Percentiles rank a stretch among this genome's conserved stretches.
These are phyloP conservation scores for Orobanche coerulescens DNA, from an alignment of 257 asterid species.

Conservation along the genomic window DNA sequence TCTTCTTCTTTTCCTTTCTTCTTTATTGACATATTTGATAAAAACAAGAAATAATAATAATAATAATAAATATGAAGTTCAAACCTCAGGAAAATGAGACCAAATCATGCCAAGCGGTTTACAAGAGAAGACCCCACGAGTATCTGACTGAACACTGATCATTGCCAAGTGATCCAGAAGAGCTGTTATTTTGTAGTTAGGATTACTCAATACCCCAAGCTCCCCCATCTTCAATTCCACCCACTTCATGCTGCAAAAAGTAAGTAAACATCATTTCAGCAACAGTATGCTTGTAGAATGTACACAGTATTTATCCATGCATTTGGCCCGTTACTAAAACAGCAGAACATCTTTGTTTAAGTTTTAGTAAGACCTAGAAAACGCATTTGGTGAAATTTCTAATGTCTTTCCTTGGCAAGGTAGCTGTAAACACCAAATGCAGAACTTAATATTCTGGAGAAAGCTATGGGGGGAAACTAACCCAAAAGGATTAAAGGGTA, in stretches of 20 bases:
- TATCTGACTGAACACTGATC: constrained; percentile 85
- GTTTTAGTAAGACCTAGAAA: no score
- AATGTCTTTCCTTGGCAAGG: no score
- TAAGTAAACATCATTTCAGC: constrained; percentile 16
- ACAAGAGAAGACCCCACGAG: constrained; percentile 77
- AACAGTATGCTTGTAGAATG: not conserved
- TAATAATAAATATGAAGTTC: not conserved
- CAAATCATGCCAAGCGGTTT: constrained; percentile 93
- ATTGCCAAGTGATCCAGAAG: constrained; percentile 82
- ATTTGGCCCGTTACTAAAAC: no score
- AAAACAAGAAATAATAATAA: not conserved
- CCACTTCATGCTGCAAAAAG: constrained; percentile 83
- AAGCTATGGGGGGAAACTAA: no score
- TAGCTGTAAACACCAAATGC: no score
- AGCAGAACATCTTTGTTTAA: no score
- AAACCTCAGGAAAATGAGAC: constrained; percentile 84
- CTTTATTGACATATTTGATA: no score
- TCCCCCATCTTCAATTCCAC: constrained; percentile 86
- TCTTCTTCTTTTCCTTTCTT: no score
- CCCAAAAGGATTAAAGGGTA: no score
- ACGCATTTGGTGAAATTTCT: no score
- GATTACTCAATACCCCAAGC: constrained; percentile 81
- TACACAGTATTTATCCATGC: not conserved
- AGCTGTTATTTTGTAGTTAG: constrained; percentile 81
- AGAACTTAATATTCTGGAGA: no score